Evolutionary conservation across 148 eudicot genomes (phyloP).

Genomic region (Rhododendron molle): DNA sequence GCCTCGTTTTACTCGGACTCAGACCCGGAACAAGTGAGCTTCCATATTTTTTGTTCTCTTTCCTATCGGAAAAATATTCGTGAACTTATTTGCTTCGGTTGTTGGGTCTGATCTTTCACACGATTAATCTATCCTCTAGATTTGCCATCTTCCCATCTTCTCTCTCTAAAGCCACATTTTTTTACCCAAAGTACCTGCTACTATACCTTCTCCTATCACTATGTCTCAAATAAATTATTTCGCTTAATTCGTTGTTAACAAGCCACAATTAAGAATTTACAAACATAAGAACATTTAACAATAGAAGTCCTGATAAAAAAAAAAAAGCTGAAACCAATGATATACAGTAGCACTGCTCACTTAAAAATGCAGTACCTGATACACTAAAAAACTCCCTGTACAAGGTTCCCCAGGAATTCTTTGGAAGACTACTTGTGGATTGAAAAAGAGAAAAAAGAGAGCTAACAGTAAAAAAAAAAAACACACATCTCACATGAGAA

Average conservation of each 20-base stretch:
- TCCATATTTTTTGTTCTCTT: neutral
- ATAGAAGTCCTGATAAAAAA: neutral
- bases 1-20: slow-evolving; percentile 4
- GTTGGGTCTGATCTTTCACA: neutral
- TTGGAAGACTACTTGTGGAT: neutral
- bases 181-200: neutral
- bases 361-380: neutral
- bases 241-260: neutral
- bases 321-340: neutral
- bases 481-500: neutral
- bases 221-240: neutral
- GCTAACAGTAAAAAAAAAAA: neutral
- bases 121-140: neutral
- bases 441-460: neutral
- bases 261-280: neutral
- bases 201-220: neutral
- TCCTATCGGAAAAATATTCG: neutral
- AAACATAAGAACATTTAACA: neutral
- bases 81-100: neutral
- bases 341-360: neutral
- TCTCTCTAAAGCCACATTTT: neutral
- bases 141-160: neutral
- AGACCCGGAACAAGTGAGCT: neutral
- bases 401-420: neutral
- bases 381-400: neutral